Percentiles rank a stretch among this genome's conserved stretches.
phyloP scores from a whole-genome alignment of 2,329 filamentous ascomycete genomes.

The Pseudogymnoascus pannorum region DNA sequence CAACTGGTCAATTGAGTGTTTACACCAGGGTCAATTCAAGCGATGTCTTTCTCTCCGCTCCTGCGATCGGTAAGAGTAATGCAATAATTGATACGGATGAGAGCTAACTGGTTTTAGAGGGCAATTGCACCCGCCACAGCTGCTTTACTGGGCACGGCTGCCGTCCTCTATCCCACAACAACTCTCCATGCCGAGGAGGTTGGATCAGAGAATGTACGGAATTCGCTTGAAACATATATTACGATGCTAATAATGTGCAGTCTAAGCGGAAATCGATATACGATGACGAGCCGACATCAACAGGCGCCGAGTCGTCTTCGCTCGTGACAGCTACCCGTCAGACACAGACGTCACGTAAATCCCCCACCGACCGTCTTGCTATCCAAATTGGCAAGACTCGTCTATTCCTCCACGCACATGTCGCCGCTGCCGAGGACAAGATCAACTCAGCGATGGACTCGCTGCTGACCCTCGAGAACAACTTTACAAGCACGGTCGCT shows the following conservation, averaged over 20 bases:
- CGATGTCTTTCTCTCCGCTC: constrained; percentile 47
- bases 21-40: constrained; percentile 22
- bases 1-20: constrained; percentile 18
- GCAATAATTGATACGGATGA: constrained; percentile 12
- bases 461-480: constrained; percentile 78
- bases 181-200: constrained; percentile 42
- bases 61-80: constrained; percentile 40
- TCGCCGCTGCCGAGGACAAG: constrained; percentile 67
- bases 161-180: constrained; percentile 39
- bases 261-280: constrained; percentile 66
- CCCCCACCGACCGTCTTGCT: constrained; percentile 80
- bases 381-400: constrained; percentile 73
- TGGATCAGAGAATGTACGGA: constrained; percentile 21
- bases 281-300: constrained; percentile 49
- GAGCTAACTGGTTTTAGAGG: constrained; percentile 33
- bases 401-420: constrained; percentile 70
- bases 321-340: constrained; percentile 33
- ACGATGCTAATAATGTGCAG: constrained; percentile 24
- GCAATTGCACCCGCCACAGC: constrained; percentile 40
- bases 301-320: constrained; percentile 21
- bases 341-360: constrained; percentile 23
- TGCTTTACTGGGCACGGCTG: constrained; percentile 34
- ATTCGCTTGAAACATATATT: background rate
- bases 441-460: constrained; percentile 76
- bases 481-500: constrained; percentile 82